Percentiles rank a stretch among this genome's conserved stretches.
These are phyloP conservation scores for Citrullus mucosospermus DNA, from an alignment of 306 rosid genomes.

Conservation along the genomic window DNA sequence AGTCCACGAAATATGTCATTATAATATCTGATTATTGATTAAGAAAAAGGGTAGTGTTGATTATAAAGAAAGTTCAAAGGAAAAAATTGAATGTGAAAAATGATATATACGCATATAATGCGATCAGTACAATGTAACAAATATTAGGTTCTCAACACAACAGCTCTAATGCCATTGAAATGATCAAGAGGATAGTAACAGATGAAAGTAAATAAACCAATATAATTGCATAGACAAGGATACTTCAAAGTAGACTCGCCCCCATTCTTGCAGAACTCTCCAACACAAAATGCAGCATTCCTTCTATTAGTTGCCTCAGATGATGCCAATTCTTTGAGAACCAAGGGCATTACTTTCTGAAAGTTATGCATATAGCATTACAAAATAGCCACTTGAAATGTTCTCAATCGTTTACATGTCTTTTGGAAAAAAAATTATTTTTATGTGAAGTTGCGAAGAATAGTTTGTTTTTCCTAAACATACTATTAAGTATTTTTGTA, in stretches of 20 bases:
- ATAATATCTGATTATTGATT: slow-evolving; percentile 51
- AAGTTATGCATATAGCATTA: slow-evolving; percentile 16
- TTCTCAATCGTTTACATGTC: background rate
- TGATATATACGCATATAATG: background rate
- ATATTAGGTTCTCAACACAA: background rate
- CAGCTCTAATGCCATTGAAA: background rate
- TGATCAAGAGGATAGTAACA: background rate
- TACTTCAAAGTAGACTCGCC: slow-evolving; percentile 75
- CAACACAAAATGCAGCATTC: slow-evolving; percentile 99
- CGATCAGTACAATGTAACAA: background rate
- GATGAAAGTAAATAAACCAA: background rate
- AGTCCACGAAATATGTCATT: slow-evolving; percentile 69
- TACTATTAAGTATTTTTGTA: background rate
- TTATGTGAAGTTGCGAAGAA: background rate
- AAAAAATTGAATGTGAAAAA: background rate
- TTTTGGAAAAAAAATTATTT: background rate
- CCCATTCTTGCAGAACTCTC: slow-evolving; percentile 94
- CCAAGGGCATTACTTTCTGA: slow-evolving; percentile 86
- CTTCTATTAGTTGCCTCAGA: slow-evolving; percentile 89
- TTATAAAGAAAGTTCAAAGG: background rate
- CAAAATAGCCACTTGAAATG: slow-evolving; percentile 13
- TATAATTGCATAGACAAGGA: slow-evolving; percentile 24
- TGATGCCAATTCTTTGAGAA: slow-evolving; percentile 71
- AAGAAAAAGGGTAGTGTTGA: slow-evolving; percentile 6
- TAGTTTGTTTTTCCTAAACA: background rate